Evolutionary conservation across 1,284 basidiomycete genomes (phyloP), one percentile per base, ranked within the genome.

Genomic region (Laetiporus sulphureus): DNA sequence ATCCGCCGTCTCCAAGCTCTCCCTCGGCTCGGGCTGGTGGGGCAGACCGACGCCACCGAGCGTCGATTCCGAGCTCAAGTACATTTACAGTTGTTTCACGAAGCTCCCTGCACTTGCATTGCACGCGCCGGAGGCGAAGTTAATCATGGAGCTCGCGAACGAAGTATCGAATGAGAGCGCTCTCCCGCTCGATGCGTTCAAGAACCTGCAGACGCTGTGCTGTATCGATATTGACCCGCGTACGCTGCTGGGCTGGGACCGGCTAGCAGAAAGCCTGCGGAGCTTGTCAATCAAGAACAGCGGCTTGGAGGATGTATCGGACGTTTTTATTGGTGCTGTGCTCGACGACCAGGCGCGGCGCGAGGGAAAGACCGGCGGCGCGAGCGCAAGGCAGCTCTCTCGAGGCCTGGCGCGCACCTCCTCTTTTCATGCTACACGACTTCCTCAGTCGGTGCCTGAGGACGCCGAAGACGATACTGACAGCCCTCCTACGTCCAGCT

Each of bases 31-130:
- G 12, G 69, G 73, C 37, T 88, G 83, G 83, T 90, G 83, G 82
- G 64, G 72, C 25, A 68, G 72, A 38, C 56, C 73, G 2, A 69
- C 78, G 41, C 75, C 73, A 22, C 74, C 71, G 7, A 73, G 59
- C 41, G 64, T 86, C 41, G 85, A 91, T 47, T 59, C 72, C 3
- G 83, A 91, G 54, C 75, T 93, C 62, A 90, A 82, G 59, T 91
- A 83, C 64, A 72, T 94, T 51, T 94, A 82, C 65, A 88, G 88
- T 57, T 76, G 81, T 56, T 88, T 93, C 65, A 94, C 89, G 23
- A 91, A 89, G 64, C 68, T 94, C 0, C 90, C 91, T 13, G 81
- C 88, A 2, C 69, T 95, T 29, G 66, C 68, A n/a, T 67, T 83
- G 46, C 69, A 67, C 42, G 73, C 76, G 3, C 79, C 78, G 3